phyloP scores from a whole-genome alignment of 1,284 basidiomycete genomes.

The Fistulina hepatica region DNA sequence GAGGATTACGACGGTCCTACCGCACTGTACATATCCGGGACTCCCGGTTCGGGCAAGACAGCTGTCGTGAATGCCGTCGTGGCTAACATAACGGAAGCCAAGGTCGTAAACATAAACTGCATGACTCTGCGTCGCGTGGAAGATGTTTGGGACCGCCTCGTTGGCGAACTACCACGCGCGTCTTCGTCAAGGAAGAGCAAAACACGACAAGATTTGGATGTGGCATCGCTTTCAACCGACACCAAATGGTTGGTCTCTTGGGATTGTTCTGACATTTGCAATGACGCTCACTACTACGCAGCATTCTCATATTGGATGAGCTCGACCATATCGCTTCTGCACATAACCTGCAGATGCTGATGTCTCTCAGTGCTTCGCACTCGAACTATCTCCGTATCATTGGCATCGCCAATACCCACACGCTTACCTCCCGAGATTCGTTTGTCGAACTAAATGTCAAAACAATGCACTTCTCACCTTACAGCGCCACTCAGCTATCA shows the following conservation, averaged over 20 bases:
- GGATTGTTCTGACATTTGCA: too few species aligned
- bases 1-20: slow-evolving; percentile 23
- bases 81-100: slow-evolving; percentile 12
- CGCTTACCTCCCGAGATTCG: slow-evolving; percentile 47
- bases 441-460: slow-evolving; percentile 34
- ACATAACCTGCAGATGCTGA: slow-evolving; percentile 46
- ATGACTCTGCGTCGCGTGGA: slow-evolving; percentile 60
- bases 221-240: slow-evolving; percentile 26
- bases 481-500: slow-evolving; percentile 55
- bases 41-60: slow-evolving; percentile 76
- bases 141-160: slow-evolving; percentile 57
- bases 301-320: slow-evolving; percentile 68
- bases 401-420: slow-evolving; percentile 77
- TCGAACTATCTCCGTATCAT: slow-evolving; percentile 47
- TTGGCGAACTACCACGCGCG: slow-evolving; percentile 21
- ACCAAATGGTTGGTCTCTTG: slow-evolving; percentile 44
- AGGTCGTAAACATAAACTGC: slow-evolving; percentile 58
- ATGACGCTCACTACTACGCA: too few species aligned
- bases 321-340: slow-evolving; percentile 61
- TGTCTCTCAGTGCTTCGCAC: slow-evolving; percentile 46
- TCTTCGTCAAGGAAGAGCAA: slow-evolving; percentile 26
- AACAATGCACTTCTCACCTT: slow-evolving; percentile 69
- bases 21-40: slow-evolving; percentile 65
- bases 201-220: too few species aligned
- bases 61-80: slow-evolving; percentile 63